Evolutionary conservation across 1,284 basidiomycete species (phyloP).

Genomic region (Trichosporon faecale): DNA sequence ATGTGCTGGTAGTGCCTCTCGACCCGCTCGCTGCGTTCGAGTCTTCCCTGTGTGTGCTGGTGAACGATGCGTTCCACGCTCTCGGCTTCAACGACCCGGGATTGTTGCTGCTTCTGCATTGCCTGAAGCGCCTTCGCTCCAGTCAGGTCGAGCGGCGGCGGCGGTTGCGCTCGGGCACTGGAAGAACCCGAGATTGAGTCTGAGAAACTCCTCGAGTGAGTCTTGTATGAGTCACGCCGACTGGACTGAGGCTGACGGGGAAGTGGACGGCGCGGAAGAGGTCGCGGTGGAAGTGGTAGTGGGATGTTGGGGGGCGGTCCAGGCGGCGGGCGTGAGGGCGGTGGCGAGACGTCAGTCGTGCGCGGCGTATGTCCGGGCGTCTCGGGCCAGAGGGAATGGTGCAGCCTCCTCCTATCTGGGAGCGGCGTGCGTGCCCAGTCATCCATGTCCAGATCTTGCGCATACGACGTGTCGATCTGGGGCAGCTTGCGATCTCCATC

Average conservation of each 20-base stretch:
- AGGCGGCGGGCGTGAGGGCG: neutral
- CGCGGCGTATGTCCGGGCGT: neutral
- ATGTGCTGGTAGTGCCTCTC: neutral
- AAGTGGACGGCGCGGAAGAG: too few species aligned
- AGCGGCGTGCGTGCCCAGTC: conserved; percentile 2
- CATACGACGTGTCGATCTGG: neutral
- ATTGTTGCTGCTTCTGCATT: neutral
- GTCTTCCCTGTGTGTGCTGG: neutral
- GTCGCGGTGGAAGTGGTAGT: neutral
- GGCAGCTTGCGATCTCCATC: neutral
- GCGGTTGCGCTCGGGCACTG: neutral
- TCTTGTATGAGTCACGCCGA: too few species aligned
- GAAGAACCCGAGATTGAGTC: neutral
- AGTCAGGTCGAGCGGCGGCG: neutral
- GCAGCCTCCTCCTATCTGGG: neutral
- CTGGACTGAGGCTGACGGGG: neutral
- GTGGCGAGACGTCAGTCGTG: too few species aligned
- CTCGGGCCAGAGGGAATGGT: neutral
- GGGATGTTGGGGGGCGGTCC: neutral
- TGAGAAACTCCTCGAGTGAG: neutral
- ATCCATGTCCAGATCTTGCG: neutral
- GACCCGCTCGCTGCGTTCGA: neutral
- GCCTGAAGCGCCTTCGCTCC: neutral
- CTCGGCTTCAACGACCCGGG: neutral
- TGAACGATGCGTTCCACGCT: neutral